Percentiles rank a stretch among this genome's conserved stretches.
Evolutionary conservation across 2,329 filamentous ascomycete species (phyloP).

Genomic region (Cladosporium halotolerans): DNA sequence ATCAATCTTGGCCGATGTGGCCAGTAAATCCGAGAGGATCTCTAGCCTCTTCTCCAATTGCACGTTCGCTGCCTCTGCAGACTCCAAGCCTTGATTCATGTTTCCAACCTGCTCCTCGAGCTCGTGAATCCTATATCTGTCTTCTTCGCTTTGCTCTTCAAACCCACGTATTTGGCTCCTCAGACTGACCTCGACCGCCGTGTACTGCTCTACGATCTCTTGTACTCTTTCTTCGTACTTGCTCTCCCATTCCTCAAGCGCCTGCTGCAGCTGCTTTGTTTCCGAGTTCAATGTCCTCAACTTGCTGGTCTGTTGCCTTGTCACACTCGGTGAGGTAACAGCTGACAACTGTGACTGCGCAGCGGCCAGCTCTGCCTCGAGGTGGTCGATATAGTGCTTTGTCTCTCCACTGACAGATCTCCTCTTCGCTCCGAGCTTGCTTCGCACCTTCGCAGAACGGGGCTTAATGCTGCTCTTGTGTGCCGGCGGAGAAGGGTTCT

Average conservation of each 20-base stretch:
- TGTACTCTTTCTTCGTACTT: conserved; percentile 32
- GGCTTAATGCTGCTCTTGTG: conserved; percentile 14
- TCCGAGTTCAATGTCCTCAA: conserved; percentile 32
- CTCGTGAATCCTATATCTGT: conserved; percentile 27
- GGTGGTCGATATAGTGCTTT: conserved; percentile 44
- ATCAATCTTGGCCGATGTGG: conserved; percentile 33
- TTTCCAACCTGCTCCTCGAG: conserved; percentile 28
- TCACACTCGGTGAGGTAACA: conserved; percentile 35
- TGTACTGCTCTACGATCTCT: conserved; percentile 27
- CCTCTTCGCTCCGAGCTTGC: conserved; percentile 21
- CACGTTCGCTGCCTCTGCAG: conserved; percentile 31
- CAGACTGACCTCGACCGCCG: conserved; percentile 25
- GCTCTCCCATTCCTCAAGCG: conserved; percentile 33
- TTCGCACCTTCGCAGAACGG: conserved; percentile 16
- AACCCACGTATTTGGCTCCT: conserved; percentile 13
- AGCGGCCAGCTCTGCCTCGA: conserved; percentile 41
- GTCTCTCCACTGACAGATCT: conserved; percentile 37
- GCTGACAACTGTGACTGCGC: conserved; percentile 35
- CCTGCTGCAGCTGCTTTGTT: conserved; percentile 28
- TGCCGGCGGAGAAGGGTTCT: conserved; percentile 14
- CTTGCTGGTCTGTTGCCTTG: conserved; percentile 32
- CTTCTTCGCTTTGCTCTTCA: conserved; percentile 28
- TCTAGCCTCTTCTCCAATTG: conserved; percentile 35
- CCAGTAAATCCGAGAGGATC: conserved; percentile 32
- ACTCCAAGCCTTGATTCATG: conserved; percentile 27